A percentile compares a stretch with the other conserved stretches of the same genome.
These are phyloP conservation scores for Tricholoma bakamatsutake DNA, from an alignment of 768 basidiomycete species.

Conservation along the genomic window DNA sequence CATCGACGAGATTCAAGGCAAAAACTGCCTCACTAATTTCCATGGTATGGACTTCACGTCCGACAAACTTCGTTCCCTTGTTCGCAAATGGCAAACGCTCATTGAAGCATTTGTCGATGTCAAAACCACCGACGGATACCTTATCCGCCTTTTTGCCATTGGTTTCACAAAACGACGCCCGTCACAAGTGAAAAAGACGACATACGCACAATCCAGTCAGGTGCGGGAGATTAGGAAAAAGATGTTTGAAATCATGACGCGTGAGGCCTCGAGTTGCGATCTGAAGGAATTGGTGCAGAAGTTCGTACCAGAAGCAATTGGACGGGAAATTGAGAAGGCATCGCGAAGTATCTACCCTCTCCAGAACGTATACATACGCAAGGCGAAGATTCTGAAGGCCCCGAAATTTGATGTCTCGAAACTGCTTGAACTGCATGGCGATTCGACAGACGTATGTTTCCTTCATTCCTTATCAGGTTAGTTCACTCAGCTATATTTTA, in stretches of 20 bases:
- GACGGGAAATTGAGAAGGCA: conserved; percentile 99
- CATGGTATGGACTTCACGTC: conserved; percentile 99
- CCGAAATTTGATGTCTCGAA: conserved; percentile 96
- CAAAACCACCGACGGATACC: conserved; percentile 98
- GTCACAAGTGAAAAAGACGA: conserved; percentile 97
- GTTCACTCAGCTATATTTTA: conserved; percentile 23
- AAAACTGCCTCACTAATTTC: conserved; percentile 99
- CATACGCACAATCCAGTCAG: conserved; percentile 93
- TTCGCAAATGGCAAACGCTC: conserved; percentile 99
- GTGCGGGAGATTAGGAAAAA: conserved; percentile 97
- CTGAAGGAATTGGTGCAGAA: conserved; percentile 98
- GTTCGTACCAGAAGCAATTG: conserved; percentile 98
- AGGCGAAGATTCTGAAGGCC: conserved; percentile 98
- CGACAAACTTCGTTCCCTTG: conserved; percentile 98
- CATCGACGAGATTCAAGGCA: conserved; percentile 94
- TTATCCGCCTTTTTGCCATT: conserved; percentile 97
- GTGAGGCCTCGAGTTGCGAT: conserved; percentile 92
- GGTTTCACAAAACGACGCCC: conserved; percentile 98
- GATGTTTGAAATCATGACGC: conserved; percentile 99
- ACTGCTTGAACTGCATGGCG: conserved; percentile 94
- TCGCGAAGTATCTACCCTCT: conserved; percentile 94
- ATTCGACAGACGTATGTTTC: conserved; percentile 81
- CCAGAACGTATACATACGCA: conserved; percentile 98
- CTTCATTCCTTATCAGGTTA: conserved; percentile 2
- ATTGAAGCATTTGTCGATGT: conserved; percentile 99